phyloP scores from a whole-genome alignment of 805 yeast species.

The Saccharomyces paradoxus region DNA sequence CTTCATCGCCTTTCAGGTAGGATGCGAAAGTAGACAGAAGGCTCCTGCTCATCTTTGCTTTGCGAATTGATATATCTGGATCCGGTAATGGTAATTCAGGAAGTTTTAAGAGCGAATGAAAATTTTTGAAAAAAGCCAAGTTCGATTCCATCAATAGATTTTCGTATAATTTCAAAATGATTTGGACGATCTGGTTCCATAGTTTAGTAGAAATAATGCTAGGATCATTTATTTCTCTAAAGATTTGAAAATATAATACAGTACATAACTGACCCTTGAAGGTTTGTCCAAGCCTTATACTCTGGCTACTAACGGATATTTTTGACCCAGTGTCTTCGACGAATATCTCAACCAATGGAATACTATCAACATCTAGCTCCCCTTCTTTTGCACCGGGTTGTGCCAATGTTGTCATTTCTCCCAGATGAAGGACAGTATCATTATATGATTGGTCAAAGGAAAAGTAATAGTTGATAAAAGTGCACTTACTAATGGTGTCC shows the following conservation, averaged over 20 bases:
- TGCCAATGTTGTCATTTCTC: conserved; percentile 1
- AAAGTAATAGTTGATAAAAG: conserved; percentile 61
- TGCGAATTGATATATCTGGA: conserved; percentile 56
- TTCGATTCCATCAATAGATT: conserved; percentile 62
- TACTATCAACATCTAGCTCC: conserved; percentile 24
- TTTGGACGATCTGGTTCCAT: conserved; percentile 56
- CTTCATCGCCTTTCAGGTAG: conserved; percentile 85
- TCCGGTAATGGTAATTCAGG: conserved; percentile 48
- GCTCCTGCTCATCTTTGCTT: conserved; percentile 61
- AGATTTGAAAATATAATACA: conserved; percentile 71
- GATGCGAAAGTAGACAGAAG: conserved; percentile 82
- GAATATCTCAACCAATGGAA: conserved; percentile 33
- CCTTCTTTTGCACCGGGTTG: conserved; percentile 3
- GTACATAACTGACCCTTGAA: conserved; percentile 85
- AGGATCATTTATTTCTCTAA: conserved; percentile 46
- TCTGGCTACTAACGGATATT: conserved; percentile 67
- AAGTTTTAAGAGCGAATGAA: conserved; percentile 49
- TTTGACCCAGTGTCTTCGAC: conserved; percentile 44
- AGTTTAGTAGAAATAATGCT: conserved; percentile 32
- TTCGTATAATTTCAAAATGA: conserved; percentile 57
- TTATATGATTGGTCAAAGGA: conserved; percentile 47
- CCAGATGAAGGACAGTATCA: conserved; percentile 37
- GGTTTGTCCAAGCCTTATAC: conserved; percentile 79
- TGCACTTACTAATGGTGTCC: conserved; percentile 73
- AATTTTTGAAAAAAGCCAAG: conserved; percentile 41